phyloP scores from a whole-genome alignment of 2,329 filamentous ascomycete genomes.

The Penicillium expansum region DNA sequence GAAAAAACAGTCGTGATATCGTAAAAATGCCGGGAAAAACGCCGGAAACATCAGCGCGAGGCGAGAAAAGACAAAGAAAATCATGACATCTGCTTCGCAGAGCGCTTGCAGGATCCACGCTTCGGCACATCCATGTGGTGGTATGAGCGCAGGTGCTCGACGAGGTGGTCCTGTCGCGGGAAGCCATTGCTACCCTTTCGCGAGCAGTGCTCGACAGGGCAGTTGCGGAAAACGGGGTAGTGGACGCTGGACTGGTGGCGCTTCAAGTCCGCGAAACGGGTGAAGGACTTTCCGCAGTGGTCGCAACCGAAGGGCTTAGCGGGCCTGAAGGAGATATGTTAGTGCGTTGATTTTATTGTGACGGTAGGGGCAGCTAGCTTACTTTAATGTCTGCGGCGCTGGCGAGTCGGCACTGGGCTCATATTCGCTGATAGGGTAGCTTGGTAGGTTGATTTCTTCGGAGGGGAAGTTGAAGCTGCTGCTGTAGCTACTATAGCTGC shows the following conservation, averaged over 20 bases:
- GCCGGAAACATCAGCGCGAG: background rate
- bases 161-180: conserved; percentile 56
- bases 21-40: background rate
- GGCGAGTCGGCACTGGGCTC: conserved; percentile 21
- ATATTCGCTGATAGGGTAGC: conserved; percentile 10
- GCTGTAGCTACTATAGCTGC: conserved; percentile 11
- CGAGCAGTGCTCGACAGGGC: conserved; percentile 43
- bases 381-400: conserved; percentile 26
- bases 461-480: conserved; percentile 16
- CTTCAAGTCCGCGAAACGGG: conserved; percentile 49
- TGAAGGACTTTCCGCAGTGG: conserved; percentile 42
- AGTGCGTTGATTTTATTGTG: background rate
- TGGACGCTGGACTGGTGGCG: conserved; percentile 51
- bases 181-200: conserved; percentile 53
- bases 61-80: background rate
- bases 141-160: conserved; percentile 56
- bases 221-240: conserved; percentile 44
- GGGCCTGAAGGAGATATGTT: conserved; percentile 21
- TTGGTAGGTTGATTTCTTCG: conserved; percentile 21
- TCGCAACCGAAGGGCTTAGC: conserved; percentile 34
- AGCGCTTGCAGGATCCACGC: conserved; percentile 34
- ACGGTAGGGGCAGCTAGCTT: conserved; percentile 8
- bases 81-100: conserved; percentile 17
- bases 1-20: background rate
- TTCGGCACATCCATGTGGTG: conserved; percentile 51